Conservation (phyloP, 2,329 filamentous ascomycete genomes). For the Cladosporium sp. region DNA sequence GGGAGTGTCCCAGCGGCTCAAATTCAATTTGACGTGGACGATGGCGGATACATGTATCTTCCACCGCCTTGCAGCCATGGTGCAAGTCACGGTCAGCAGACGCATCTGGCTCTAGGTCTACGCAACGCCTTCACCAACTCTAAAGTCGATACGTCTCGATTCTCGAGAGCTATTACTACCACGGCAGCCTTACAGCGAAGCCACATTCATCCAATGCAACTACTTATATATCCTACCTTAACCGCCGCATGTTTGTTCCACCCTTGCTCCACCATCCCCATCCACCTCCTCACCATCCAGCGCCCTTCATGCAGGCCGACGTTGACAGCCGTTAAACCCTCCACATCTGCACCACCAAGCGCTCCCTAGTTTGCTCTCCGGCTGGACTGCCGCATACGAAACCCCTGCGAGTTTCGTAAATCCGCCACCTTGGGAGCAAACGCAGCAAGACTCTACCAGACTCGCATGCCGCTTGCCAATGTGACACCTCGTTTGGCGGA, state of each 20-base stretch:
- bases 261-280: conserved; percentile 1
- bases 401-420: conserved; percentile 18
- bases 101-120: not conserved
- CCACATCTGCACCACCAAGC: conserved; percentile 15
- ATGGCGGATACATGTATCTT: not conserved
- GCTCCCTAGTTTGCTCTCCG: conserved; percentile 12
- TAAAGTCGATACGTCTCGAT: not conserved
- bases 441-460: conserved; percentile 13
- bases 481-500: conserved; percentile 1
- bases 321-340: conserved; percentile 20
- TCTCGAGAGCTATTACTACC: not conserved
- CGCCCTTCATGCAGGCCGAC: conserved; percentile 17
- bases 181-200: not conserved
- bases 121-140: not conserved
- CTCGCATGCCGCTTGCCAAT: conserved; percentile 8
- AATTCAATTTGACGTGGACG: not conserved
- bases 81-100: not conserved
- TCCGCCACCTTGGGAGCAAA: conserved; percentile 17
- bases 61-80: not conserved
- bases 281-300: not conserved
- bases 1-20: not conserved
- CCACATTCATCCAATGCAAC: not conserved
- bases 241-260: not conserved
- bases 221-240: not conserved
- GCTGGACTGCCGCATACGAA: conserved; percentile 8